Base-by-base conservation (phyloP, 345 rosid genomes). In the Psidium friedrichsthalianum region DNA sequence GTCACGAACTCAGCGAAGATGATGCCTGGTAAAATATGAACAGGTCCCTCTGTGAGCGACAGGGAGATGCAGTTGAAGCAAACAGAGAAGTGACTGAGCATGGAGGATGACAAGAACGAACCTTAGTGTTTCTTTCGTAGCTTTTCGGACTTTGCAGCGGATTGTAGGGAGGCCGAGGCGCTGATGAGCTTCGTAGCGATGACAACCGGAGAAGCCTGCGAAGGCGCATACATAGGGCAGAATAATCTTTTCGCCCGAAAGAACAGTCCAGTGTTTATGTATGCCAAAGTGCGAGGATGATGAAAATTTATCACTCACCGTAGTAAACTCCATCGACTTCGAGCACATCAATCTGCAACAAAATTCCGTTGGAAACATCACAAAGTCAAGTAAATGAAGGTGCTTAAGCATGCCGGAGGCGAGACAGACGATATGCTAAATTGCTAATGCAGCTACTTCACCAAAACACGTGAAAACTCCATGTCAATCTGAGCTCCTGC, bases 121-220 rank as follows among this genome's bases (percentile, higher is more conserved):
- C 98, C 98, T 93, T 58, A 95, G 89, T 20, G 98, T 95, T 92
- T 94, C 98, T 89, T 94, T 95, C 1, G 99, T 97, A 87, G 97
- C 96, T 24, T 94, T 94, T 7, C 98, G 93, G 87, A 95, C 90
- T 95, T 95, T 97, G 93, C 96, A 97, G 11, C 94, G 94, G 86
- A 95, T 94, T 29, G 95, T 95, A 11, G 96, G 96, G n/a, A 94
- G 95, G 0, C 98, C 95, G n/a, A 95, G 91, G 86, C 90, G 93
- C 89, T 92, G 97, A 87, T 97, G 97, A 83, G 99, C 98, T 89
- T 95, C 99, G 9, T 89, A 97, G 12, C 98, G 93, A 84, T 95
- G 99, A 85, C 99, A 97, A 27, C 98, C 98, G 2, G 99, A 95
- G 90, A 97, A 97, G 82, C 99, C 98, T 96, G 59, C 51, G 42